phyloP scores from a whole-genome alignment of 2,329 filamentous ascomycete genomes.

The Sarocladium oryzae region DNA sequence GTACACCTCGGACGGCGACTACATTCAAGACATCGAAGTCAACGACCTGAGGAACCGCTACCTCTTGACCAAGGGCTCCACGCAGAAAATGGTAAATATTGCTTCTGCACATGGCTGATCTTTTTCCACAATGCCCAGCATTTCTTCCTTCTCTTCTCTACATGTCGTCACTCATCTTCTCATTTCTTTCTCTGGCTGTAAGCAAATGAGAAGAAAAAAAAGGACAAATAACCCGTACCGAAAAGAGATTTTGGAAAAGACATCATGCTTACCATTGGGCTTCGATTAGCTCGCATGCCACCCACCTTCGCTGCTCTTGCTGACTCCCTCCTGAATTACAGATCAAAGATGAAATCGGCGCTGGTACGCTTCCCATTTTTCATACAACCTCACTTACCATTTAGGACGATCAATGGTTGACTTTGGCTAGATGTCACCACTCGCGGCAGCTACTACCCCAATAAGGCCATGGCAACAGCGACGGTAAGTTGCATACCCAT shows the following conservation, averaged over 20 bases:
- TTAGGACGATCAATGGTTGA: slow-evolving; percentile 49
- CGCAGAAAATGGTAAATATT: slow-evolving; percentile 98
- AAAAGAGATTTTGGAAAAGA: slow-evolving; percentile 19
- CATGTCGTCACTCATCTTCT: slow-evolving; percentile 3
- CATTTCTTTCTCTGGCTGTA: no score
- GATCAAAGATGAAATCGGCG: slow-evolving; percentile 99
- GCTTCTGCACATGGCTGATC: slow-evolving; percentile 21
- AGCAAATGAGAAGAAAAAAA: no score
- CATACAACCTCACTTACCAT: slow-evolving; percentile 37
- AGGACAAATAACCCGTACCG: no score
- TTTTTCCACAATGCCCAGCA: no score
- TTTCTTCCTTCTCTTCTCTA: slow-evolving; percentile 22
- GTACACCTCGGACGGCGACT: slow-evolving; percentile 94
- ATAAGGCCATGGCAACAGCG: slow-evolving; percentile 94
- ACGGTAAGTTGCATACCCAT: slow-evolving; percentile 54
- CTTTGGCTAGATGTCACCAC: slow-evolving; percentile 87
- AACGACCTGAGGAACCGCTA: slow-evolving; percentile 97
- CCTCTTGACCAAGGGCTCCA: slow-evolving; percentile 91
- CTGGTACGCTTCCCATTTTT: slow-evolving; percentile 66
- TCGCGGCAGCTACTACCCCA: slow-evolving; percentile 90
- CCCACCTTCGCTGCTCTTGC: slow-evolving; percentile 78
- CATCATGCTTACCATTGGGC: slow-evolving; percentile 62
- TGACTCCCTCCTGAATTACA: slow-evolving; percentile 85
- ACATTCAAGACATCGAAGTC: slow-evolving; percentile 98
- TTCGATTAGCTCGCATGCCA: slow-evolving; percentile 55